phyloP scores from a whole-genome alignment of 257 asterid species.

The Thymus mandschuricus region DNA sequence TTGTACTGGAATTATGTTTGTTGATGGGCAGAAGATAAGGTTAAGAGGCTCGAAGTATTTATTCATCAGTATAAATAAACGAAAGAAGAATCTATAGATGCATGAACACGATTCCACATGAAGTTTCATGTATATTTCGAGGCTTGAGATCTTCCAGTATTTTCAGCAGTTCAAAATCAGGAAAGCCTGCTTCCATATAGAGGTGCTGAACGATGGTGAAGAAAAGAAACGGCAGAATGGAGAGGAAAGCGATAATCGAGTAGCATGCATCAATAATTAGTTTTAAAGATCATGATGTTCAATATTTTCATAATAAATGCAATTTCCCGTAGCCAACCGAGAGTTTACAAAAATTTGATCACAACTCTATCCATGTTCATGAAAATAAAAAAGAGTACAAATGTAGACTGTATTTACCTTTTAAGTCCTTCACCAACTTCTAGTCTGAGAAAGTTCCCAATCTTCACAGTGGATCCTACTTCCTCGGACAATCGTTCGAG shows the following conservation, averaged over 20 bases:
- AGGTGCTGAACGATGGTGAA: background rate
- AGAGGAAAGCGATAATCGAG: background rate
- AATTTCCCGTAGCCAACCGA: conserved; percentile 3
- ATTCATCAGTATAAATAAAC: no score
- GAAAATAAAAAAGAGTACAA: background rate
- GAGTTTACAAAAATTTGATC: background rate
- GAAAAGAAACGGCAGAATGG: background rate
- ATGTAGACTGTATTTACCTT: conserved; percentile 50
- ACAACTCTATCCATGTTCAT: conserved; percentile 5
- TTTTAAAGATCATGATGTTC: background rate
- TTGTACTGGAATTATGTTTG: background rate
- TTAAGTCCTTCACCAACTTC: conserved; percentile 92
- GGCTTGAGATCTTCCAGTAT: no score
- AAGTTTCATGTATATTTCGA: no score
- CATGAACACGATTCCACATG: no score
- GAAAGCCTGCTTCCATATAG: background rate
- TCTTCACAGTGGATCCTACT: conserved; percentile 80
- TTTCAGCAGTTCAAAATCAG: background rate
- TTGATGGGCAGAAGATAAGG: no score
- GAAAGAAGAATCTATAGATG: no score
- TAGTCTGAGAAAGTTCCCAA: conserved; percentile 75
- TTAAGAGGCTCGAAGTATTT: no score
- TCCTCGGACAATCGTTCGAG: conserved; percentile 74
- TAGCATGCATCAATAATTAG: background rate
- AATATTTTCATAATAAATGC: background rate